Evolutionary conservation across 2,329 filamentous ascomycete species (phyloP).

Genomic region (Monilinia laxa): DNA sequence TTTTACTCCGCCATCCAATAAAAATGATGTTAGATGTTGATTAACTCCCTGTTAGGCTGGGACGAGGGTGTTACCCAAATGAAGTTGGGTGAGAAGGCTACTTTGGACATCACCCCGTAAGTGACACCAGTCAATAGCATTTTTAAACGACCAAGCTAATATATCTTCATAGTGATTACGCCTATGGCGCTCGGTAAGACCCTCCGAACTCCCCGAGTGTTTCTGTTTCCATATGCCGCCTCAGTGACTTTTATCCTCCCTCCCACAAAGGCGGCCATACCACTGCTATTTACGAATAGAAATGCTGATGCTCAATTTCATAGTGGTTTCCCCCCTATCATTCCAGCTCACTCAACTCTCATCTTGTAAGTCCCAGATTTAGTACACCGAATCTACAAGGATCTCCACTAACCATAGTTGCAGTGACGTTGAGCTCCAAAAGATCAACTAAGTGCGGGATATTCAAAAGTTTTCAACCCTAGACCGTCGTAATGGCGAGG

Average conservation of each 20-base stretch:
- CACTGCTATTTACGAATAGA: constrained; percentile 18
- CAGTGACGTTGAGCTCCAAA: constrained; percentile 69
- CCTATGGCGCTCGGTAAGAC: constrained; percentile 61
- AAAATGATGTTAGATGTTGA: constrained; percentile 16
- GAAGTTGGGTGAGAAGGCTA: constrained; percentile 88
- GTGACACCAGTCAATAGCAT: constrained; percentile 30
- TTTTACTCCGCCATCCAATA: constrained; percentile 30
- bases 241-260: neutral
- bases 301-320: constrained; percentile 24
- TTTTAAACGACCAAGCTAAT: constrained; percentile 27
- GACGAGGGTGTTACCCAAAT: constrained; percentile 83
- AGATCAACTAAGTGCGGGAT: constrained; percentile 50
- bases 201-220: neutral
- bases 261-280: constrained; percentile 13
- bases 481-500: constrained; percentile 25
- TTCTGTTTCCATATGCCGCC: neutral
- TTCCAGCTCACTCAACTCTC: constrained; percentile 71
- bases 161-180: constrained; percentile 54
- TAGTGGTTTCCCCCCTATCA: constrained; percentile 69
- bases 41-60: constrained; percentile 58
- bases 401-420: constrained; percentile 26
- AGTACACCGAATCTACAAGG: constrained; percentile 16
- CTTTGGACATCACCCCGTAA: constrained; percentile 76
- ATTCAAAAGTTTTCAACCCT: constrained; percentile 26
- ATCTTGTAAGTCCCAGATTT: constrained; percentile 68